phyloP scores from a whole-genome alignment of 139 green algal species.

The Coelastrella sp. region DNA sequence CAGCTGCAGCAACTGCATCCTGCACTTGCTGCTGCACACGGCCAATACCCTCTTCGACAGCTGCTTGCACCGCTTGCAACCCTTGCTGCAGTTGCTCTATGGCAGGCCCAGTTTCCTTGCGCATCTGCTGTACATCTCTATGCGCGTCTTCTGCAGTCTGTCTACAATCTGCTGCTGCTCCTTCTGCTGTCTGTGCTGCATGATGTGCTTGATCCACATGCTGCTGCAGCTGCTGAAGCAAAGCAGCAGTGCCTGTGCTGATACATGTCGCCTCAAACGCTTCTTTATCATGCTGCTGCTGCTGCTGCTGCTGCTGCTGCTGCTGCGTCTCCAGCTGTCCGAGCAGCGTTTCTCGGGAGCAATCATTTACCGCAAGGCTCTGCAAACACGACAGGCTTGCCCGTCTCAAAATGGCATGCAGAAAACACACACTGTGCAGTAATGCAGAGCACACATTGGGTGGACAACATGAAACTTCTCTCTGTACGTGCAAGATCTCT shows the following conservation, averaged over 20 bases:
- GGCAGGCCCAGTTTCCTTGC: background rate
- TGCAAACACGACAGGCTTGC: too few species aligned
- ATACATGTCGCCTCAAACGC: background rate
- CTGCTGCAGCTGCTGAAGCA: background rate
- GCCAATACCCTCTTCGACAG: background rate
- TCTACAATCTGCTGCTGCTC: background rate
- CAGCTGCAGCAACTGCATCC: background rate
- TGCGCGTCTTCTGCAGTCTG: background rate
- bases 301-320: constrained; percentile 19
- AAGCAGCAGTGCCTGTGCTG: too few species aligned
- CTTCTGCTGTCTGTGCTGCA: background rate
- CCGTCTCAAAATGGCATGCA: too few species aligned
- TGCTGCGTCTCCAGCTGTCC: constrained; percentile 29
- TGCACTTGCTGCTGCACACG: too few species aligned
- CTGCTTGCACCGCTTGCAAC: background rate
- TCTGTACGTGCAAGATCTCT: too few species aligned
- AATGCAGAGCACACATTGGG: too few species aligned
- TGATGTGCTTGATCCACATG: background rate
- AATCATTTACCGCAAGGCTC: too few species aligned
- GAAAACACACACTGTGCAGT: too few species aligned
- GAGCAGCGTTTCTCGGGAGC: too few species aligned
- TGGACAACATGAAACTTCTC: too few species aligned
- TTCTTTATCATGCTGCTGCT: background rate
- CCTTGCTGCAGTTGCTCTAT: constrained; percentile 3
- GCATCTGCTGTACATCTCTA: background rate